Conservation (phyloP, 1,284 basidiomycete species). For the Rhodotorula sp. region DNA sequence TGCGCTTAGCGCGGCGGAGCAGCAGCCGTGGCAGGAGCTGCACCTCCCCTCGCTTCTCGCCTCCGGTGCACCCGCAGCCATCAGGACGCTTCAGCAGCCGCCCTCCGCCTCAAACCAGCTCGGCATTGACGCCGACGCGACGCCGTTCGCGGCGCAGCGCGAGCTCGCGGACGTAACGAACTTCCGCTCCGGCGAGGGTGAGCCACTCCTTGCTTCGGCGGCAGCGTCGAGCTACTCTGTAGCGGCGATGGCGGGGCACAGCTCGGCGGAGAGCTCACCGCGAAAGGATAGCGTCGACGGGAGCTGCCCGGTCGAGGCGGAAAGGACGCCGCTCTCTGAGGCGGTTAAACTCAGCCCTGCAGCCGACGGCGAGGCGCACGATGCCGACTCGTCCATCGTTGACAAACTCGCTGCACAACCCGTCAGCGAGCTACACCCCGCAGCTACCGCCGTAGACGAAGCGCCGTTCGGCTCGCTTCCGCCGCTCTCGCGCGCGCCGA, state of each 20-base stretch:
- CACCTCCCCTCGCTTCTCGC: constrained; percentile 21
- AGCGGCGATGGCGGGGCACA: constrained; percentile 29
- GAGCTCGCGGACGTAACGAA: neutral
- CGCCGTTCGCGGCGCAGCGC: neutral
- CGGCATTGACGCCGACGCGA: neutral
- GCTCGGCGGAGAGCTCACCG: neutral
- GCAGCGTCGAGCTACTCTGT: constrained; percentile 26
- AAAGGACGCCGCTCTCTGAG: neutral
- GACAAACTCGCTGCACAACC: neutral
- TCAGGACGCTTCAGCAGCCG: neutral
- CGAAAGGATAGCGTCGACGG: neutral
- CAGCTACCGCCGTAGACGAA: constrained; percentile 6
- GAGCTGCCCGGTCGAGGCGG: no score
- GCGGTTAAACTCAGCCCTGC: neutral
- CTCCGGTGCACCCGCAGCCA: neutral
- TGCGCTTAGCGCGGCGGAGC: neutral
- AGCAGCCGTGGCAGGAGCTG: constrained; percentile 22
- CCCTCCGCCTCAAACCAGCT: neutral
- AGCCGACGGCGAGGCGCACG: neutral
- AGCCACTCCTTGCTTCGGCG: neutral
- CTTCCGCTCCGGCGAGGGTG: neutral
- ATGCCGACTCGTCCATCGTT: neutral
- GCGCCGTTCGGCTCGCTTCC: neutral
- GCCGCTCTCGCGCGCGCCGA: constrained; percentile 3
- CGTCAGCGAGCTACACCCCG: neutral